These are phyloP conservation scores for Globisporangium ultimum DNA, from an alignment of 352 stramenopile genomes.

Conservation along the genomic window DNA sequence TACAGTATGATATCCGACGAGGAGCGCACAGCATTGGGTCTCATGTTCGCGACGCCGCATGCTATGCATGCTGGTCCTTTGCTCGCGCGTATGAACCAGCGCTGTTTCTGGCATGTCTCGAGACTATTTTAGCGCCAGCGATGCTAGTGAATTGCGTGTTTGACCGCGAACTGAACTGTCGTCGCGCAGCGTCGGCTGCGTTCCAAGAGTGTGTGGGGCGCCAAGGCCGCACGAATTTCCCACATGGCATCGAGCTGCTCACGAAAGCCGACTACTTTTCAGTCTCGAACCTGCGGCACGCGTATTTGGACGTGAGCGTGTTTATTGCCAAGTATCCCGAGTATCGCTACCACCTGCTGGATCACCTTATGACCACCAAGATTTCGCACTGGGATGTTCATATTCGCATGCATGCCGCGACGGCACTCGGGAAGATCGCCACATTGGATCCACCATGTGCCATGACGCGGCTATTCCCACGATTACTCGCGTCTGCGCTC, in stretches of 20 bases:
- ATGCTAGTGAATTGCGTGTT: slow-evolving; percentile 96
- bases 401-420: slow-evolving; percentile 88
- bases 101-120: slow-evolving; percentile 89
- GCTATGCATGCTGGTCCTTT: slow-evolving; percentile 98
- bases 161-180: slow-evolving; percentile 98
- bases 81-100: slow-evolving; percentile 92
- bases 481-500: slow-evolving; percentile 77
- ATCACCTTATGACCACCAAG: slow-evolving; percentile 86
- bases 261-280: slow-evolving; percentile 98
- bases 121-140: slow-evolving; percentile 80
- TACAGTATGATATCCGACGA: slow-evolving; percentile 95
- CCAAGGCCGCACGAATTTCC: slow-evolving; percentile 91
- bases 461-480: slow-evolving; percentile 73
- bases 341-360: slow-evolving; percentile 81
- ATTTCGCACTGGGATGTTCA: slow-evolving; percentile 95
- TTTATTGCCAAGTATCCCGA: slow-evolving; percentile 90
- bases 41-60: slow-evolving; percentile 97
- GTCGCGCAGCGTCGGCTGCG: slow-evolving; percentile 95
- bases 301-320: slow-evolving; percentile 91
- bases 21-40: slow-evolving; percentile 94
- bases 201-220: slow-evolving; percentile 96
- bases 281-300: slow-evolving; percentile 88
- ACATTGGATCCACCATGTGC: slow-evolving; percentile 78
- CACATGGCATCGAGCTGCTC: slow-evolving; percentile 96
- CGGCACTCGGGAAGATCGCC: slow-evolving; percentile 84